Base-by-base conservation (phyloP, 1,139 yeast genomes). In the Kurtzmaniella quercitrusa region DNA sequence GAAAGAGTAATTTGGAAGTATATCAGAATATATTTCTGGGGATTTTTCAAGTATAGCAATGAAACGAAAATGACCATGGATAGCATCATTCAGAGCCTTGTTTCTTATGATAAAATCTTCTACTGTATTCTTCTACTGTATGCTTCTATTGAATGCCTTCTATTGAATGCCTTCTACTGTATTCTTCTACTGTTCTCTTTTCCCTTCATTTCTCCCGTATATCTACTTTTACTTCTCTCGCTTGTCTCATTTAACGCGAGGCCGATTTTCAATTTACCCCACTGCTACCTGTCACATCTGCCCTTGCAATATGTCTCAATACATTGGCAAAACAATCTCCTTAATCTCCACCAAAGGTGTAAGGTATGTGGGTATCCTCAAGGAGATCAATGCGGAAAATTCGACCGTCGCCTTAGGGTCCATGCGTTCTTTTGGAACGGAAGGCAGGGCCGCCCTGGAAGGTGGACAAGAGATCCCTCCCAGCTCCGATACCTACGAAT, bases 381-480 rank as follows among this genome's bases (percentile, higher is more conserved):
- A 89, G 52, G 85, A 81, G 50, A 88, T 94, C 58, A 90, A 90
- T 62, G 94, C 96, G 16, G 91, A 86, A 47, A 88, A 87, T 52
- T 89, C 96, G 50, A 90, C 97, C 1, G 95, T 93, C 43, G 85
- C 98, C 14, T 75, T 93, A 56, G 78, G 79, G 45, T 75, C 83
- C 42, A 98, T 93, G 41, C 79, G 91, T 50, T 82, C 91, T 43
- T 85, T 84, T 55, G 98, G 98, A 45, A 86, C 98, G 14, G 98
- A 93, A 62, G 97, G 96, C 25, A 79, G 98, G 56, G 75, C 85
- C 55, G 73, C 75, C 21, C 63, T 59, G 42, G 56, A 54, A 39
- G 81, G 82, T 31, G 31, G 75, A 19, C 73, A 77, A 50, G 96
- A 89, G 61, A 82, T 90, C 38, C 78, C 82, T 45, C 89, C 97